Evolutionary conservation across 1,284 basidiomycete genomes (phyloP).

Genomic region (Irpex sp.): DNA sequence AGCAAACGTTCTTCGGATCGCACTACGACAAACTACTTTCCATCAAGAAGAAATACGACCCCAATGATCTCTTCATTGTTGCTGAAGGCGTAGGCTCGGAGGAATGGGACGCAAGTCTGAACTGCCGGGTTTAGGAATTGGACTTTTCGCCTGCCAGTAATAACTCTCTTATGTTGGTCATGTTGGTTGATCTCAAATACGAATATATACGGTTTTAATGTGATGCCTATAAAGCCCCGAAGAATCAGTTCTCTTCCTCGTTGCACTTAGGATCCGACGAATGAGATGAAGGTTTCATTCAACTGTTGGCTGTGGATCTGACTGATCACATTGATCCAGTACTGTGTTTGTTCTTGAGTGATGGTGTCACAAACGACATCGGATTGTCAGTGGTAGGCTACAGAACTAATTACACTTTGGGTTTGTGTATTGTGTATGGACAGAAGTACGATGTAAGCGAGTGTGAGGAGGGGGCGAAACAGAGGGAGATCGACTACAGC

Average conservation of each 20-base stretch:
- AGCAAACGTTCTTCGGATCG: conserved; percentile 39
- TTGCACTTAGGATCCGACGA: no score
- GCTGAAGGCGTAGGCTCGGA: conserved; percentile 42
- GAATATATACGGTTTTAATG: not conserved
- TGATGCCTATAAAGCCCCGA: no score
- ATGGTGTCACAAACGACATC: not conserved
- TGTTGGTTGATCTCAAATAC: not conserved
- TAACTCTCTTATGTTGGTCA: no score
- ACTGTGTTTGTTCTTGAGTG: not conserved
- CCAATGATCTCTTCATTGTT: conserved; percentile 38
- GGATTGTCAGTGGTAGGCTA: conserved; percentile 2
- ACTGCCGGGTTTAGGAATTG: conserved; percentile 13
- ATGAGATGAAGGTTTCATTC: no score
- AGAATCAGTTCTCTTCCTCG: no score
- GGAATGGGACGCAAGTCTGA: conserved; percentile 27
- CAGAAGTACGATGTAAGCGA: not conserved
- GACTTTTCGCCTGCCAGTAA: no score
- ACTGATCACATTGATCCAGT: no score
- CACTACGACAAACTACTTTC: conserved; percentile 35
- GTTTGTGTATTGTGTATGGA: not conserved
- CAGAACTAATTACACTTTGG: conserved; percentile 2
- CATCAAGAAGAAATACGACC: conserved; percentile 44
- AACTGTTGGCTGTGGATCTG: no score
- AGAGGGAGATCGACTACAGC: not conserved
- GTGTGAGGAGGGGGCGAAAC: not conserved